Evolutionary conservation across 2,329 filamentous ascomycete genomes (phyloP).

Genomic region (Trematosphaeria pertusa): DNA sequence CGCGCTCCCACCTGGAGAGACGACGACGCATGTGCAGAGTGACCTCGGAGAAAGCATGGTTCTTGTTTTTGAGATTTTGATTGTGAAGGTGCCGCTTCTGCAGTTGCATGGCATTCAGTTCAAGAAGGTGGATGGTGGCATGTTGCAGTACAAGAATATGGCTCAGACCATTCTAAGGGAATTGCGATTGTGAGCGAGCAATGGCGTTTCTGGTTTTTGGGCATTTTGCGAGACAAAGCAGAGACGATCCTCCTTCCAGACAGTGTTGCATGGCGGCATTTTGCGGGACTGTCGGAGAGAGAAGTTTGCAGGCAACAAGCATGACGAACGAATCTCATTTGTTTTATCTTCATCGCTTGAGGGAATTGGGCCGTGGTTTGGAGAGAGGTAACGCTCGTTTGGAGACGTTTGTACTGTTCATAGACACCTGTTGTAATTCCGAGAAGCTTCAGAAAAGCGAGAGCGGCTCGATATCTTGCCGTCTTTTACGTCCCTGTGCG

Average conservation of each 20-base stretch:
- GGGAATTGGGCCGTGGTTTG: slow-evolving; percentile 7
- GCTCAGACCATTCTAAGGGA: slow-evolving; percentile 92
- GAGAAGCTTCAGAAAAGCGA: too few relatives aligned
- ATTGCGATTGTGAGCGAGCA: slow-evolving; percentile 68
- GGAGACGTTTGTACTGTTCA: background rate
- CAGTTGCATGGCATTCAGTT: slow-evolving; percentile 96
- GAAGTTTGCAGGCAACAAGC: slow-evolving; percentile 15
- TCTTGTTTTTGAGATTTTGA: slow-evolving; percentile 92
- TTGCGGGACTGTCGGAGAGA: slow-evolving; percentile 2
- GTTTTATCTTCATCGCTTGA: slow-evolving; percentile 22
- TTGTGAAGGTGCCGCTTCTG: slow-evolving; percentile 95
- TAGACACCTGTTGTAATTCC: too few relatives aligned
- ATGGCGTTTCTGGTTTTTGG: slow-evolving; percentile 20
- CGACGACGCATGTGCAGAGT: slow-evolving; percentile 87
- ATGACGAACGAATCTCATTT: slow-evolving; percentile 40
- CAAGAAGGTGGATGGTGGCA: slow-evolving; percentile 93
- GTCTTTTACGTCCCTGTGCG: too few relatives aligned
- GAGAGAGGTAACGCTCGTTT: background rate
- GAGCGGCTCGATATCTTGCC: too few relatives aligned
- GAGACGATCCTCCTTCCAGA: too few relatives aligned
- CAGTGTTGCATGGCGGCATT: too few relatives aligned
- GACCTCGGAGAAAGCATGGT: slow-evolving; percentile 86
- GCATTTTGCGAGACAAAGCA: slow-evolving; percentile 6
- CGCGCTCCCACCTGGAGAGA: slow-evolving; percentile 74
- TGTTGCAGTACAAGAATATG: slow-evolving; percentile 99